Evolutionary conservation across 805 yeast species (phyloP).

Genomic region (Lachancea sp.): DNA sequence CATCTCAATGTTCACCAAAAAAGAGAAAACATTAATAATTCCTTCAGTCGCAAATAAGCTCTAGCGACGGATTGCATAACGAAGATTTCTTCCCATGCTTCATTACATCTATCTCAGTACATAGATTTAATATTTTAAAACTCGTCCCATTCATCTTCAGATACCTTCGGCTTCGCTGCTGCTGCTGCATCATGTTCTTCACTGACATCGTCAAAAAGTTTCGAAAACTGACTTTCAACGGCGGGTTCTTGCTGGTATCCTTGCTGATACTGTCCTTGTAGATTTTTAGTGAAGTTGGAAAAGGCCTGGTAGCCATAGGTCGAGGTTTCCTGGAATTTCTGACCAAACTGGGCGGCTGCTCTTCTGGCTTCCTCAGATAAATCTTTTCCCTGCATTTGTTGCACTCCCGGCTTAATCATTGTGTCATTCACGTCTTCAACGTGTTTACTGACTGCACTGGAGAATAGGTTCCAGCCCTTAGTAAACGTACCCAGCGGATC

Average conservation of each 20-base stretch:
- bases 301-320: slow-evolving; percentile 65
- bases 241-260: slow-evolving; percentile 37
- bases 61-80: too few relatives aligned
- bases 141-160: slow-evolving; percentile 23
- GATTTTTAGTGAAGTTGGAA: slow-evolving; percentile 46
- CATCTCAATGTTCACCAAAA: too few relatives aligned
- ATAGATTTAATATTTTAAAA: slow-evolving; percentile 22
- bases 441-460: slow-evolving; percentile 77
- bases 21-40: too few relatives aligned
- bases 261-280: slow-evolving; percentile 32
- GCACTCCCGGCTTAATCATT: slow-evolving; percentile 87
- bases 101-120: neutral
- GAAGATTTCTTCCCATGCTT: neutral
- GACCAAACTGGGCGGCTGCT: slow-evolving; percentile 97
- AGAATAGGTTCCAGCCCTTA: slow-evolving; percentile 92
- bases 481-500: slow-evolving; percentile 90
- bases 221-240: slow-evolving; percentile 20
- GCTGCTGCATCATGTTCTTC: neutral
- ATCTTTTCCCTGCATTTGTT: slow-evolving; percentile 67
- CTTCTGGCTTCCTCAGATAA: slow-evolving; percentile 73
- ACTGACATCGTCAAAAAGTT: slow-evolving; percentile 48
- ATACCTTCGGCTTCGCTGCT: slow-evolving; percentile 12
- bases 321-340: slow-evolving; percentile 85
- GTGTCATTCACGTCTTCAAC: slow-evolving; percentile 79
- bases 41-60: too few relatives aligned